Evolutionary conservation across 352 stramenopile genomes (phyloP).

Genomic region (Phytophthora ramorum): DNA sequence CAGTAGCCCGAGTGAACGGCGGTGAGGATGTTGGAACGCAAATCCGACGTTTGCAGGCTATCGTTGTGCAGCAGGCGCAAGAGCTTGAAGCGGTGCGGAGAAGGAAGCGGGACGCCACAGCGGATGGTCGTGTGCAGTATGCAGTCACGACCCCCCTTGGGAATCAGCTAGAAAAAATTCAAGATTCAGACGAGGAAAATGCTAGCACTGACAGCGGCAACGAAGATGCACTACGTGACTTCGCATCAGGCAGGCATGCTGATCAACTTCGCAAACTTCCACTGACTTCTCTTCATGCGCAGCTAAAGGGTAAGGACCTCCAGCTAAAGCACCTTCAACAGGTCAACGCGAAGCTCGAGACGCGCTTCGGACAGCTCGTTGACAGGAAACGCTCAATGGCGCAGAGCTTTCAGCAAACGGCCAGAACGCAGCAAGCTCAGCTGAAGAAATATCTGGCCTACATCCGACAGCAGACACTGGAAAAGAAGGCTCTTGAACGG

Average conservation of each 20-base stretch:
- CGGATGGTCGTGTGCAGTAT: conserved; percentile 1
- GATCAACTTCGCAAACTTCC: conserved; percentile 35
- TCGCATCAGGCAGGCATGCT: conserved; percentile 5
- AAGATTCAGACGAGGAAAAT: background rate
- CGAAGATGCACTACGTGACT: background rate
- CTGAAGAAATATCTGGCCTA: conserved; percentile 49
- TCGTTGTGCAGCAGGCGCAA: conserved; percentile 50
- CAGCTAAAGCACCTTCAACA: conserved; percentile 43
- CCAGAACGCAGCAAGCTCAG: conserved; percentile 38
- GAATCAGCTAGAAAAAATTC: conserved; percentile 17
- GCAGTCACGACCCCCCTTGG: background rate
- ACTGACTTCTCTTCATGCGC: conserved; percentile 48
- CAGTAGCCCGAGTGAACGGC: background rate
- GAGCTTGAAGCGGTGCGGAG: conserved; percentile 38
- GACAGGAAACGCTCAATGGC: conserved; percentile 39
- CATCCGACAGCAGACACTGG: conserved; percentile 30
- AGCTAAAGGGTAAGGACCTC: conserved; percentile 42
- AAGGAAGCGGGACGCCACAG: conserved; percentile 14
- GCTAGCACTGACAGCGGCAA: background rate
- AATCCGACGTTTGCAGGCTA: conserved; percentile 36
- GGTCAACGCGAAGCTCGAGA: conserved; percentile 35
- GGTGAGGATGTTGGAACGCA: background rate
- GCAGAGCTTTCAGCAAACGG: conserved; percentile 40
- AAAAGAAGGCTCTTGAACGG: conserved; percentile 34
- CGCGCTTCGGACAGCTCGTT: conserved; percentile 23